Evolutionary conservation across 768 basidiomycete genomes (phyloP), one percentile per base, ranked within the genome.

Genomic region (Coprinopsis sp.): DNA sequence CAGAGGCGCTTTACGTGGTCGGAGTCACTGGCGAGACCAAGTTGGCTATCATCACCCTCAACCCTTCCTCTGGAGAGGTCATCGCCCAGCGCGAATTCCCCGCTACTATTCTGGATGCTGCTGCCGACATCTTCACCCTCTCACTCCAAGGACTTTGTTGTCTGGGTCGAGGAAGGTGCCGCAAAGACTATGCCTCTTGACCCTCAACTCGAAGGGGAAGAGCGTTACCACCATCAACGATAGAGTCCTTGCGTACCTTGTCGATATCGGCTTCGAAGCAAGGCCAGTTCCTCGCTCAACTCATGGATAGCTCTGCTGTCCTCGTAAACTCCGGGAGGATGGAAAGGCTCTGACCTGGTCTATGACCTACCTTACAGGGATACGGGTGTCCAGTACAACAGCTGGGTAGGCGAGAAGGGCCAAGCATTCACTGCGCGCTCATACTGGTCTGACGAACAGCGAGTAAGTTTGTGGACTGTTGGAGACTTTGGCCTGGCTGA

Each of bases 11-110:
- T 28, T 92, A 79, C 53, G 67, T 70, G 6, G 57, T 85, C 19
- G 82, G 80, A 2, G 58, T 79, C 23, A 65, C 74, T 5, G 76
- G 74, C 49, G 74, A 74, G 0, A 61, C 71, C 49, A 57, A 70
- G 1, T 69, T 95, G 1, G 81, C 87, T 46, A 69, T 87, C 51
- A 77, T 81, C 18, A 69, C 81, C 1, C 65, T 94, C 6, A 72
- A 79, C 39, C 57, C 81, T 0, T 44, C 61, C 2, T 78, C 74
- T 3, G 87, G 84, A 3, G 65, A 72, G 30, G 51, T 82, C 18
- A 54, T 84, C 44, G 57, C 70, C 11, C 71, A 64, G 19, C 68
- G 65, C 1, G 68, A 77, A 47, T 64, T 91, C 27, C 76, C 81
- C 12, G 84, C 84, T 3, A 67, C 56, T 46, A 64, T 76, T 42